These are phyloP conservation scores for Fusarium nygamai DNA, from an alignment of 2,329 filamentous ascomycete genomes.

Conservation along the genomic window DNA sequence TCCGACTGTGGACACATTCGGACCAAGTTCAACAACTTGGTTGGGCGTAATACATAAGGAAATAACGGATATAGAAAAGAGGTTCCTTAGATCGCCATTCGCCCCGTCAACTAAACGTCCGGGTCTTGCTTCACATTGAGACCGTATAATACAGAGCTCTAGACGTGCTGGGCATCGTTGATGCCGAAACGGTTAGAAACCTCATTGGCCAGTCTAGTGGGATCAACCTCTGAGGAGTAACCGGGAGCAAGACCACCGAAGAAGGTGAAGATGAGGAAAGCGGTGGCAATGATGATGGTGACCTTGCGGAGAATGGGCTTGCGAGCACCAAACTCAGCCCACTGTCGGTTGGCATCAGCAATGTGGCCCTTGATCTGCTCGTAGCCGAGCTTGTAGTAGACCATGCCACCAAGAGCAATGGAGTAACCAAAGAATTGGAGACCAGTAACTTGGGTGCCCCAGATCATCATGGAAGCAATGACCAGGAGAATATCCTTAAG, in stretches of 20 bases:
- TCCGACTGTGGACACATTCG: conserved; percentile 41
- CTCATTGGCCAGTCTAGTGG: conserved; percentile 58
- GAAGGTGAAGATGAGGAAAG: conserved; percentile 75
- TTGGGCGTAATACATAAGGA: conserved; percentile 34
- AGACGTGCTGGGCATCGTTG: conserved; percentile 37
- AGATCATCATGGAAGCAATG: conserved; percentile 81
- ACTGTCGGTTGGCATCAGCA: conserved; percentile 76
- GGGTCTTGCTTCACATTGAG: conserved; percentile 25
- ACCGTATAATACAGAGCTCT: conserved; percentile 25
- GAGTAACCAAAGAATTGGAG: conserved; percentile 87
- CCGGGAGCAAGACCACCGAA: conserved; percentile 73
- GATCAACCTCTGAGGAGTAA: conserved; percentile 65
- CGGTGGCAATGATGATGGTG: conserved; percentile 70
- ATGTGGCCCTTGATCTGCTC: conserved; percentile 86
- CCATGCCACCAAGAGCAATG: conserved; percentile 80
- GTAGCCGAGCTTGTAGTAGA: conserved; percentile 84
- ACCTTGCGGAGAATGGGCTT: conserved; percentile 83
- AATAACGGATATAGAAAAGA: conserved; percentile 38
- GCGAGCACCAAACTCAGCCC: conserved; percentile 85
- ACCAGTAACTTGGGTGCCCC: conserved; percentile 76
- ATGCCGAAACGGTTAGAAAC: conserved; percentile 62
- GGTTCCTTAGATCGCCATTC: conserved; percentile 47
- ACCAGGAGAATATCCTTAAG: conserved; percentile 90
- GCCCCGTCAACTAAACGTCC: conserved; percentile 44
- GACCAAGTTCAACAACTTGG: conserved; percentile 34